phyloP scores from a whole-genome alignment of 192 early-diverging fungal species.

The Phlyctochytrium bullatum region DNA sequence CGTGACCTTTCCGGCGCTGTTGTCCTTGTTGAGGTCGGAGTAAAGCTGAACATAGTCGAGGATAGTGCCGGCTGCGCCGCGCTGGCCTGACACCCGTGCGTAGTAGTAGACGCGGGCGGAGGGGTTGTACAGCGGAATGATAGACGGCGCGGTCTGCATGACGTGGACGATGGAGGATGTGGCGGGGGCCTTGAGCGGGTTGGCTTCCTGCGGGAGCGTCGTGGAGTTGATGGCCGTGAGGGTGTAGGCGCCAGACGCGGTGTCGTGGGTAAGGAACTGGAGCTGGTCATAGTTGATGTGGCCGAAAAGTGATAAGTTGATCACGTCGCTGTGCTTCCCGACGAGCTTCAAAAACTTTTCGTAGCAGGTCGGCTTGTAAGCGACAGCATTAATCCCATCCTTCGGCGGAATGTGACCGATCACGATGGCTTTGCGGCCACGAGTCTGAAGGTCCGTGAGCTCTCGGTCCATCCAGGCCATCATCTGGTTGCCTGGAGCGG shows the following conservation, averaged over 20 bases:
- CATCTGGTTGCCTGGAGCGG: slow-evolving; percentile 21
- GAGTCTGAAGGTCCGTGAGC: not conserved
- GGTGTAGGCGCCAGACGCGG: slow-evolving; percentile 6
- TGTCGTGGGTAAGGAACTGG: slow-evolving; percentile 25
- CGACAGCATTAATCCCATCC: not conserved
- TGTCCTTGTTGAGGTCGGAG: slow-evolving; percentile 21
- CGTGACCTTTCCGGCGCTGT: slow-evolving; percentile 12
- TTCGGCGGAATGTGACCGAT: slow-evolving; percentile 2
- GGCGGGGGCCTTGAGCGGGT: not conserved
- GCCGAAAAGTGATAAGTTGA: slow-evolving; percentile 13
- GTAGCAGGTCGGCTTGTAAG: slow-evolving; percentile 6
- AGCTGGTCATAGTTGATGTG: slow-evolving; percentile 31
- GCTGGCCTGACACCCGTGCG: too few species aligned
- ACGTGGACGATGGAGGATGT: not conserved
- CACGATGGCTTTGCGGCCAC: not conserved
- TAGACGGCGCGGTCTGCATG: not conserved
- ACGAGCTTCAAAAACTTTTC: slow-evolving; percentile 15
- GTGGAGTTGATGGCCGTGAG: slow-evolving; percentile 17
- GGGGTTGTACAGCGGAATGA: not conserved
- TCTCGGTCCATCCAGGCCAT: slow-evolving; percentile 18
- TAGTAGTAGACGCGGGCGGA: not conserved
- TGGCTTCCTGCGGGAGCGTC: not conserved
- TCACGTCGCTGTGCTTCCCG: slow-evolving; percentile 20
- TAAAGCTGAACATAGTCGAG: slow-evolving; percentile 24
- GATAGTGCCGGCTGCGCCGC: slow-evolving; percentile 6